Evolutionary conservation across 495 filamentous ascomycete species (phyloP).

Genomic region (Baudoinia panamericana): DNA sequence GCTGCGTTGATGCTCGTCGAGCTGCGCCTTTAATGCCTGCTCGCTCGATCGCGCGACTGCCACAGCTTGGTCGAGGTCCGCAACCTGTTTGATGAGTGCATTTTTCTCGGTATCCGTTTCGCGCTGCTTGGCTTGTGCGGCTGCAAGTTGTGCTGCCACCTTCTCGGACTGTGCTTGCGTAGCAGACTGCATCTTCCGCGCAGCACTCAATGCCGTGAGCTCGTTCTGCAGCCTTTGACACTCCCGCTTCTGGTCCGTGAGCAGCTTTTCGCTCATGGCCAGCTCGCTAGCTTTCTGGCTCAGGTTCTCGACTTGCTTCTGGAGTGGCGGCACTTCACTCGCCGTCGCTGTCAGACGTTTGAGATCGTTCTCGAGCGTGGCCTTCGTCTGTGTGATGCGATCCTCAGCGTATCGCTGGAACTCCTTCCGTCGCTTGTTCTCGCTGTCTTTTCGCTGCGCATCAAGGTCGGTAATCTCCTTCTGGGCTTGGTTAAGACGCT

Average conservation of each 20-base stretch:
- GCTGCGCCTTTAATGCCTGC: background rate
- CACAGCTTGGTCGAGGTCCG: constrained; percentile 2
- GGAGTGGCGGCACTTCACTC: background rate
- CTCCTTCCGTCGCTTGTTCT: constrained; percentile 1
- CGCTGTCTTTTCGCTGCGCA: constrained; percentile 1
- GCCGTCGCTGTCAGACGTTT: constrained; percentile 3
- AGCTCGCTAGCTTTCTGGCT: constrained; percentile 1
- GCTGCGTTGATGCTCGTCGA: constrained; percentile 1
- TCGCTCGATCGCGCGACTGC: background rate
- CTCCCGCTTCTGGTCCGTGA: constrained; percentile 1
- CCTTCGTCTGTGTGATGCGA: background rate
- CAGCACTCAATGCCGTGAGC: constrained; percentile 3
- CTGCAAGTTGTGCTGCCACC: background rate
- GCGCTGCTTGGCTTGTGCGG: constrained; percentile 5
- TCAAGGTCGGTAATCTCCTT: background rate
- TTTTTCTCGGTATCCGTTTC: background rate
- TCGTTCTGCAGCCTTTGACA: background rate
- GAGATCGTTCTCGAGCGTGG: background rate
- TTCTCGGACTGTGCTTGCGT: background rate
- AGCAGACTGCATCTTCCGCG: background rate
- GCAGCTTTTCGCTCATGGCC: background rate
- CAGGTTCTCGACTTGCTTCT: constrained; percentile 5
- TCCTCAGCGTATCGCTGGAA: constrained; percentile 1
- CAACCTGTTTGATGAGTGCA: constrained; percentile 2
- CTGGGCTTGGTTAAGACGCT: background rate